Percentiles rank a stretch among this genome's conserved stretches.
Conservation (phyloP, 2,329 filamentous ascomycete species). For the Pseudocercospora vitis region DNA sequence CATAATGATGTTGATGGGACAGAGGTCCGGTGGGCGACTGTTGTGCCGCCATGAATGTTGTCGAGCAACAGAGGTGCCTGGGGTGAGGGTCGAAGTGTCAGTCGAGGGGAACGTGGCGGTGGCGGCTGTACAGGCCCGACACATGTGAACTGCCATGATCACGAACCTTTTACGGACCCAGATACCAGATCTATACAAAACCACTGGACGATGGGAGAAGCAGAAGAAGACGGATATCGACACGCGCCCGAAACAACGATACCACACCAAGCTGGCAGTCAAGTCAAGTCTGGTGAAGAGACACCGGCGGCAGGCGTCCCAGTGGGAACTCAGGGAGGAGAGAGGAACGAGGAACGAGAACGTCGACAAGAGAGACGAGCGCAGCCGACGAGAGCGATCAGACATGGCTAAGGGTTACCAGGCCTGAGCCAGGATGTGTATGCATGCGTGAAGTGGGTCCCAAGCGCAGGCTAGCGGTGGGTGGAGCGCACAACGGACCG, state of each 20-base stretch:
- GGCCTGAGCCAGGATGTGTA: too few species aligned
- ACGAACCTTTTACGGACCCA: background rate
- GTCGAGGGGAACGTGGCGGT: background rate
- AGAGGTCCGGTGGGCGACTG: slow-evolving; percentile 74
- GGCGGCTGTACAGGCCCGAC: too few species aligned
- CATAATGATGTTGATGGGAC: slow-evolving; percentile 65
- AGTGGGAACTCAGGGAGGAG: too few species aligned
- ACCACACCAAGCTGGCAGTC: background rate
- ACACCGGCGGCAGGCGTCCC: background rate
- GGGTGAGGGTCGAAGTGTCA: background rate
- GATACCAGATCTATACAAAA: too few species aligned
- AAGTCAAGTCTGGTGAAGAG: background rate
- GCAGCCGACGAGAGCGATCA: too few species aligned
- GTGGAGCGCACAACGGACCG: too few species aligned
- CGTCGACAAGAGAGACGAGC: too few species aligned
- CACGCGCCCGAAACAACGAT: background rate
- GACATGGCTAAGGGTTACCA: too few species aligned
- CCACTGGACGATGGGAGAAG: background rate
- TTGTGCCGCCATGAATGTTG: slow-evolving; percentile 50
- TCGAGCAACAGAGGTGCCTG: background rate
- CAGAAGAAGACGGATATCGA: background rate
- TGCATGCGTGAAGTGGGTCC: too few species aligned
- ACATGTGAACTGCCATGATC: background rate
- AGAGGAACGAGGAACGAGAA: background rate
- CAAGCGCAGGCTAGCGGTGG: too few species aligned